A percentile compares a stretch with the other conserved stretches of the same genome.
phyloP scores from a whole-genome alignment of 805 yeast species.

The Candida argentea region DNA sequence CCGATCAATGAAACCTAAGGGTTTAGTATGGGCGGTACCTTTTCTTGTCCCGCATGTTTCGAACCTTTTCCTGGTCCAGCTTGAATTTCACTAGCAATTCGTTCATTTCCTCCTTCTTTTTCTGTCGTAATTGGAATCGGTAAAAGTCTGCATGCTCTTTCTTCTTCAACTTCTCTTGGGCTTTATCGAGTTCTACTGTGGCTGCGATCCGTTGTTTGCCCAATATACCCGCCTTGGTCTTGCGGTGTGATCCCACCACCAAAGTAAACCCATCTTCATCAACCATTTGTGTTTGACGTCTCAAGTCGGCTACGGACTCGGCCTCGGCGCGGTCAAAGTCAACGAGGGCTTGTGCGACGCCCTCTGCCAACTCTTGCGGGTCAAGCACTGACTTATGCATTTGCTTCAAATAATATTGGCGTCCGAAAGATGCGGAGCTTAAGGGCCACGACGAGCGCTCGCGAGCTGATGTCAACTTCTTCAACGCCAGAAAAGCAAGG shows the following conservation, averaged over 20 bases:
- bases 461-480: constrained; percentile 29
- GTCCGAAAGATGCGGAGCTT: constrained; percentile 9
- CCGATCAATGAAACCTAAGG: not conserved
- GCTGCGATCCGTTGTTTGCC: constrained; percentile 40
- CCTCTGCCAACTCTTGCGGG: constrained; percentile 39
- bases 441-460: constrained; percentile 30
- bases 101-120: constrained; percentile 87
- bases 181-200: constrained; percentile 25
- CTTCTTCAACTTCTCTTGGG: constrained; percentile 46
- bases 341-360: constrained; percentile 51
- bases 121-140: constrained; percentile 90
- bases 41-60: constrained; percentile 67
- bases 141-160: constrained; percentile 87
- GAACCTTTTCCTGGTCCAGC: constrained; percentile 81
- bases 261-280: constrained; percentile 93
- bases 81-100: constrained; percentile 75
- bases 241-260: constrained; percentile 81
- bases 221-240: constrained; percentile 62
- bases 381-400: constrained; percentile 31
- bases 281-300: constrained; percentile 48
- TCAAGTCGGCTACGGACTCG: constrained; percentile 44
- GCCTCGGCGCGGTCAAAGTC: constrained; percentile 66
- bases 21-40: constrained; percentile 73
- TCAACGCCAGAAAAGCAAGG: constrained; percentile 55
- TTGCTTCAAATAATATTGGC: constrained; percentile 35